A percentile compares a stretch with the other conserved stretches of the same genome.
Conservation (phyloP, 257 asterid species). For the Nicotiana knightiana region DNA sequence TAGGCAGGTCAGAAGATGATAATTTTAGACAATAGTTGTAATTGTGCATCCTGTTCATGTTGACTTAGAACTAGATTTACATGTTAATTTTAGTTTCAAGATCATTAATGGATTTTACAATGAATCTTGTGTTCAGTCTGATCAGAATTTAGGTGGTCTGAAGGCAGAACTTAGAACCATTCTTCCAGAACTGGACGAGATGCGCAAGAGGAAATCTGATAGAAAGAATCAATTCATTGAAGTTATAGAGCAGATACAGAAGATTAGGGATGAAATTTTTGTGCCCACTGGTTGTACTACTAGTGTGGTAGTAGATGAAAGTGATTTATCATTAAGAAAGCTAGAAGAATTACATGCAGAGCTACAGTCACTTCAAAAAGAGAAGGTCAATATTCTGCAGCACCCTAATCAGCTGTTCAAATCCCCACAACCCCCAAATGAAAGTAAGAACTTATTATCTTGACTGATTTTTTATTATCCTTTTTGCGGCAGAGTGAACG, state of each 20-base stretch:
- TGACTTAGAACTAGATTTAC: neutral
- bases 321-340: slow-evolving; percentile 73
- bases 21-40: too few relatives aligned
- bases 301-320: slow-evolving; percentile 47
- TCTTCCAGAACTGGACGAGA: slow-evolving; percentile 85
- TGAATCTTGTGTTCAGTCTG: slow-evolving; percentile 42
- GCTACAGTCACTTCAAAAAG: slow-evolving; percentile 72
- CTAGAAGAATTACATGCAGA: slow-evolving; percentile 76
- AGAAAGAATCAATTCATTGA: slow-evolving; percentile 67
- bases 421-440: neutral
- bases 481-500: slow-evolving; percentile 72
- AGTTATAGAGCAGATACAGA: slow-evolving; percentile 58
- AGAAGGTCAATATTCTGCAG: slow-evolving; percentile 50
- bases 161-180: slow-evolving; percentile 74
- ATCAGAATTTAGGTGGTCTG: slow-evolving; percentile 69
- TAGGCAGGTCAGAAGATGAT: slow-evolving; percentile 29
- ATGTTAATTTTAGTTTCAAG: neutral
- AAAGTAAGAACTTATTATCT: neutral
- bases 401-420: neutral
- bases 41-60: neutral
- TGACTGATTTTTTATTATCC: neutral
- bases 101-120: neutral
- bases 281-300: slow-evolving; percentile 29
- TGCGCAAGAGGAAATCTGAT: slow-evolving; percentile 73
- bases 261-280: slow-evolving; percentile 58